phyloP scores from a whole-genome alignment of 1,284 basidiomycete species.

The Trichosporon asahii region DNA sequence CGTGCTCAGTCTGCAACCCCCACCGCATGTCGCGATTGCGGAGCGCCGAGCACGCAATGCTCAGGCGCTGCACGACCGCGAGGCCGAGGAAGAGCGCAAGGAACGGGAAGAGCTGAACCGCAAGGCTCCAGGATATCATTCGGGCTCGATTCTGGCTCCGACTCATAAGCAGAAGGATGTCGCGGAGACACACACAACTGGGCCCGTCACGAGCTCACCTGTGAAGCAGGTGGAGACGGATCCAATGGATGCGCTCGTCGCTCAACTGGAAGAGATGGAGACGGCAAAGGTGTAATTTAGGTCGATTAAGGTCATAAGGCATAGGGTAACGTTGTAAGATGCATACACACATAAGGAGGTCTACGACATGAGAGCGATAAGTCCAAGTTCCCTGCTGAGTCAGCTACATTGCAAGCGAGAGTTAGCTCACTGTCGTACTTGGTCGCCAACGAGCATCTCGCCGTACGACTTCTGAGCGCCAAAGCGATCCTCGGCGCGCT shows the following conservation, averaged over 20 bases:
- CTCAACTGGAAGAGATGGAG: slow-evolving; percentile 69
- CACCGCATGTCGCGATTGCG: slow-evolving; percentile 64
- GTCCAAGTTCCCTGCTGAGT: slow-evolving; percentile 65
- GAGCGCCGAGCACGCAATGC: slow-evolving; percentile 65
- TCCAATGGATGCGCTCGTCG: slow-evolving; percentile 76
- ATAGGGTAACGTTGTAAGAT: slow-evolving; percentile 5
- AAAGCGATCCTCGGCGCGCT: slow-evolving; percentile 47
- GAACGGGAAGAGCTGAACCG: slow-evolving; percentile 52
- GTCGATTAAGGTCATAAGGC: not conserved
- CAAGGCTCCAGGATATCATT: slow-evolving; percentile 51
- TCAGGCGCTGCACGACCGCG: slow-evolving; percentile 64
- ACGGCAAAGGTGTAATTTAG: slow-evolving; percentile 18
- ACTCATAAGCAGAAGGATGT: slow-evolving; percentile 12
- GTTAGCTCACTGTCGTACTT: slow-evolving; percentile 69
- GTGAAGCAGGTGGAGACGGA: slow-evolving; percentile 42
- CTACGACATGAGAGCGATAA: slow-evolving; percentile 68
- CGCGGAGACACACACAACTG: not conserved
- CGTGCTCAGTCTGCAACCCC: slow-evolving; percentile 66
- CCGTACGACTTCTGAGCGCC: slow-evolving; percentile 59
- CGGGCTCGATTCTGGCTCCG: slow-evolving; percentile 43
- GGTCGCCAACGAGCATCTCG: slow-evolving; percentile 77
- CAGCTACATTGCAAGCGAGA: not conserved
- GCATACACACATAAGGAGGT: slow-evolving; percentile 4
- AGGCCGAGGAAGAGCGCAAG: slow-evolving; percentile 71
- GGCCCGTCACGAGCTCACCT: not conserved